phyloP scores from a whole-genome alignment of 345 rosid genomes.

The Reutealis trisperma region DNA sequence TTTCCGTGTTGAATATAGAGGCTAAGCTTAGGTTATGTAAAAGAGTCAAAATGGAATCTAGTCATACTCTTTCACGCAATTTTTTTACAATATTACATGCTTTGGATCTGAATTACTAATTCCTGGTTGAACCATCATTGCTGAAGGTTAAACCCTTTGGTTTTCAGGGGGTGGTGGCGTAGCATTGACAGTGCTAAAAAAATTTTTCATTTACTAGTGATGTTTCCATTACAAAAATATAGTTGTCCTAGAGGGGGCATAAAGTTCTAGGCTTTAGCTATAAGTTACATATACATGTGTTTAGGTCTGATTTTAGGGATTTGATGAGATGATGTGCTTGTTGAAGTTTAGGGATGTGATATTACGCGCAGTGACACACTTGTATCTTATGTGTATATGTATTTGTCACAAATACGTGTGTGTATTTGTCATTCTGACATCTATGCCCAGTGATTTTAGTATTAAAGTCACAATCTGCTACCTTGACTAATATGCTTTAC shows the following conservation, averaged over 20 bases:
- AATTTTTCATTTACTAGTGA: too few relatives aligned
- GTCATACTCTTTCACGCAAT: background rate
- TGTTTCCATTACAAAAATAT: too few relatives aligned
- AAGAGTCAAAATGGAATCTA: background rate
- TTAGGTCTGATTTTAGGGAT: background rate
- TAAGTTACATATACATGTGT: background rate
- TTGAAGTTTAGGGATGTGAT: background rate
- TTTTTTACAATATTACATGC: background rate
- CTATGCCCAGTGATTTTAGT: background rate
- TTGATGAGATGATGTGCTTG: background rate
- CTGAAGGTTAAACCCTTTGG: background rate
- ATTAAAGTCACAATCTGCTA: background rate
- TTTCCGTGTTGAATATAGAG: background rate
- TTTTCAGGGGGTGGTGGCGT: background rate
- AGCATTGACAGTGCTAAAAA: background rate
- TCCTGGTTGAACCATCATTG: slow-evolving; percentile 1
- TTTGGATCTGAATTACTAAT: background rate
- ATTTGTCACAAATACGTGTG: too few relatives aligned
- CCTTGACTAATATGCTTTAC: background rate
- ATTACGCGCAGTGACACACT: too few relatives aligned
- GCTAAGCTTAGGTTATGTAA: background rate
- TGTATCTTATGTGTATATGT: too few relatives aligned
- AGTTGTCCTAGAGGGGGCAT: background rate
- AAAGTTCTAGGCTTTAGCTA: background rate
- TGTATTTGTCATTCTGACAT: background rate